These are phyloP conservation scores for Dentipellis fragilis DNA, from an alignment of 768 basidiomycete genomes.

Conservation along the genomic window DNA sequence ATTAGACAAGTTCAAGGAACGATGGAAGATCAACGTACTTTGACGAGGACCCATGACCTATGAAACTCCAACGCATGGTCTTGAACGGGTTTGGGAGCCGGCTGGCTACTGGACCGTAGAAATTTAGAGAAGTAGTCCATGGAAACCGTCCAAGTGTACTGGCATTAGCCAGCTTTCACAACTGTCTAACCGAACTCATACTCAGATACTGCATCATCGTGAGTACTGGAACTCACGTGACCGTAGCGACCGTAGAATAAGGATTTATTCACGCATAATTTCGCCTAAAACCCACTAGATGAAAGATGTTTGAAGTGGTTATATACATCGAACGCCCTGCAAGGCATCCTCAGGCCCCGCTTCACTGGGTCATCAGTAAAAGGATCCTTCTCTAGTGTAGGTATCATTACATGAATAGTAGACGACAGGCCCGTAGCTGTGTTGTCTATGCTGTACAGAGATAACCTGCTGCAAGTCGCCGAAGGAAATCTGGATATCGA, in stretches of 20 bases:
- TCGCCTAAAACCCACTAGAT: not conserved
- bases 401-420: conserved; percentile 4
- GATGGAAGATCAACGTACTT: conserved; percentile 31
- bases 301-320: not conserved
- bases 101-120: conserved; percentile 38
- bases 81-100: conserved; percentile 36
- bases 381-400: not conserved
- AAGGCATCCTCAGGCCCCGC: not conserved
- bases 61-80: conserved; percentile 71
- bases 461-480: not conserved
- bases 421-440: not conserved
- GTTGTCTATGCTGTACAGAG: conserved; percentile 3
- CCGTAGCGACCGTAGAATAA: too few relatives aligned
- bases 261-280: not conserved
- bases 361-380: not conserved
- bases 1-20: conserved; percentile 8
- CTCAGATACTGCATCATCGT: not conserved
- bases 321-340: not conserved
- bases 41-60: conserved; percentile 64
- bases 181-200: not conserved
- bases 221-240: not conserved
- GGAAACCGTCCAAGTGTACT: not conserved
- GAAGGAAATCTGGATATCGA: not conserved
- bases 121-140: conserved; percentile 91
- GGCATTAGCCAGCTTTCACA: not conserved